Evolutionary conservation across 768 basidiomycete species (phyloP), one percentile per base, ranked within the genome.

Genomic region (Tephrocybe rancida): DNA sequence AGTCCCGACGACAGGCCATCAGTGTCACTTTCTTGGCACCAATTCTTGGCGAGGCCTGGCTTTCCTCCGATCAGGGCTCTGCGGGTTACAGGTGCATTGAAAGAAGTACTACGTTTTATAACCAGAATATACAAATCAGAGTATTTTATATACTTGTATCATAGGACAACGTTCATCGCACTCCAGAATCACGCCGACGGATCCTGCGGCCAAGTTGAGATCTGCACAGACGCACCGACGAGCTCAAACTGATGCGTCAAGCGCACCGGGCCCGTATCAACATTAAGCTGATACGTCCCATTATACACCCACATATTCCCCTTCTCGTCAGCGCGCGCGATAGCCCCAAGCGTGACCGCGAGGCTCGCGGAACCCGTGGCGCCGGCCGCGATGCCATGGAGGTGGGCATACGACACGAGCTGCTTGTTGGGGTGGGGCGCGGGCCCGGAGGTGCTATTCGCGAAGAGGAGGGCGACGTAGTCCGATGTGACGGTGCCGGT

Each of bases 401-500:
- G 46, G 19, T 82, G 78, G 11, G 72, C 68, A 61, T 82, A 85
- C 4, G 76, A 67, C 6, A 81, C 70, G 43, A 84, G 76, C 56
- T 74, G 65, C 64, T 83, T 82, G 50, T 78, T 79, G n/a, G 81
- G 82, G 48, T 71, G 72, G 1, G 82, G 83, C 14, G 74, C 60
- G 2, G 81, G 80, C 2, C 82, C 82, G 22, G 70, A 73, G 3
- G 70, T 70, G 24, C 77, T 74, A 44, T 72, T 77, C 53, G 76
- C 63, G 67, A 83, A 85, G 11, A 83, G 67, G 44, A 84, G 71
- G 11, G 80, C 74, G 22, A 81, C 79, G 58, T 81, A 84, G 65
- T 85, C 83, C 10, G 82, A 84, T 0, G 75, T 65, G 11, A 71
- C 65, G 32, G 66, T 64, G 14, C 83, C 82, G 0, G 73, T 75